A percentile compares a stretch with the other conserved stretches of the same genome.
Evolutionary conservation across 73 alveolate species (phyloP).

Genomic region (Paraurostyla sp.): DNA sequence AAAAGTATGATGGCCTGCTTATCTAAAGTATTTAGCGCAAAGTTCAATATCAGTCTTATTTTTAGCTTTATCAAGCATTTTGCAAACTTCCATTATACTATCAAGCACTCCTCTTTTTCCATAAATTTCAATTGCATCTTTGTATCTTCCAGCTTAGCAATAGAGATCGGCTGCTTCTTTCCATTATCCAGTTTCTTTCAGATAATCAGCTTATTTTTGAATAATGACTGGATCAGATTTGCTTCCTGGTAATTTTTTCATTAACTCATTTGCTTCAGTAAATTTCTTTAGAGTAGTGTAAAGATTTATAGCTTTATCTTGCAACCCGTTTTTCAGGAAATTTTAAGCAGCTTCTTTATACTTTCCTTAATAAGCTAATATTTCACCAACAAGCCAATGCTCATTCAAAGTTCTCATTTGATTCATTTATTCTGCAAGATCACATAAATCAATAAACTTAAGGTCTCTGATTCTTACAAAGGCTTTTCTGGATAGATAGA

Average conservation of each 20-base stretch:
- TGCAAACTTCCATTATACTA: constrained; percentile 90
- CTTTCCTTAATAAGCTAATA: constrained; percentile 92
- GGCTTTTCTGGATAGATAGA: constrained; percentile 94
- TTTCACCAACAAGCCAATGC: constrained; percentile 89
- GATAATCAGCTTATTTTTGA: constrained; percentile 89
- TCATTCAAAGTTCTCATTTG: constrained; percentile 83
- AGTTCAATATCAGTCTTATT: constrained; percentile 87
- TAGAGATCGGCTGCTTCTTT: constrained; percentile 92
- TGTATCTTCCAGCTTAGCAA: constrained; percentile 81
- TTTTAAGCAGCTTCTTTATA: constrained; percentile 92
- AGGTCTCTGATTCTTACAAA: constrained; percentile 92
- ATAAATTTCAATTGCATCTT: constrained; percentile 94
- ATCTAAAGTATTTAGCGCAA: constrained; percentile 94
- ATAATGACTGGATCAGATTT: constrained; percentile 72
- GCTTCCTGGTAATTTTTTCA: constrained; percentile 66
- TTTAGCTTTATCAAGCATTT: constrained; percentile 83
- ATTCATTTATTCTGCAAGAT: constrained; percentile 85
- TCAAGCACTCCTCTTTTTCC: constrained; percentile 94
- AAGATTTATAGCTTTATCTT: constrained; percentile 94
- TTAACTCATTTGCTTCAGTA: constrained; percentile 92
- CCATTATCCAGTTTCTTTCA: constrained; percentile 86
- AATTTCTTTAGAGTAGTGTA: constrained; percentile 89
- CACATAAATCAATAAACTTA: constrained; percentile 91
- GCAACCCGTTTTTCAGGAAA: constrained; percentile 83
- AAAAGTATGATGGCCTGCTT: constrained; percentile 92